Evolutionary conservation across 306 rosid species (phyloP), one percentile per base, ranked within the genome.

Genomic region (Lupinus albus): DNA sequence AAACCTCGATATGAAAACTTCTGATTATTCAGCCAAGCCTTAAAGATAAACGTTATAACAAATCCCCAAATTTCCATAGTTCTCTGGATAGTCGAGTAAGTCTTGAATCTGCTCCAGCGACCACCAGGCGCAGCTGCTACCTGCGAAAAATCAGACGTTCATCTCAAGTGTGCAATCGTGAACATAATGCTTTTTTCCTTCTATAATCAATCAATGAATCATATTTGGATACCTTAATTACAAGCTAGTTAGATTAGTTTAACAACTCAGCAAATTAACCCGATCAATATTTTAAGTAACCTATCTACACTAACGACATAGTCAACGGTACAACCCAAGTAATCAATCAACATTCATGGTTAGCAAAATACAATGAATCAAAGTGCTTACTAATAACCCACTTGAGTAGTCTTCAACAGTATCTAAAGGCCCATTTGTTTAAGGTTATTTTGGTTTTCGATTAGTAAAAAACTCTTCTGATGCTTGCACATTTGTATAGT

Each of bases 61-160:
- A 86, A 93, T 78, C 99, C 99, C 99, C 99, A 93, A 75, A 93
- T 93, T 78, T 93, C 99, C 83, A 93, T 68, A 48, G 96, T 90
- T 77, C 99, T 88, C 83, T 93, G 99, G 32, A 93, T 88, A 13
- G 93, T 93, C 7, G 99, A 93, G 82, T 93, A 93, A 33, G 99
- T 88, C 86, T 90, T 93, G 73, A 93, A 93, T 76, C 97, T 85
- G 74, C 83, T 86, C 99, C 99, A 93, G 12, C 97, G 95, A 65
- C 99, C 99, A 59, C 99, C 97, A 55, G 99, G 97, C 9, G 92
- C 80, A 78, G 84, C 92, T 14, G 97, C 88, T 70, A 93, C 99
- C 98, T 92, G 79, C 62, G 2, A 53, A 54, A 76, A 75, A 18
- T 51, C 73, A 51, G 49, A 82, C 12, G 11, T 38, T 69, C 76